These are phyloP conservation scores for Aeschynomene evenia DNA, from an alignment of 306 rosid species.

Conservation along the genomic window DNA sequence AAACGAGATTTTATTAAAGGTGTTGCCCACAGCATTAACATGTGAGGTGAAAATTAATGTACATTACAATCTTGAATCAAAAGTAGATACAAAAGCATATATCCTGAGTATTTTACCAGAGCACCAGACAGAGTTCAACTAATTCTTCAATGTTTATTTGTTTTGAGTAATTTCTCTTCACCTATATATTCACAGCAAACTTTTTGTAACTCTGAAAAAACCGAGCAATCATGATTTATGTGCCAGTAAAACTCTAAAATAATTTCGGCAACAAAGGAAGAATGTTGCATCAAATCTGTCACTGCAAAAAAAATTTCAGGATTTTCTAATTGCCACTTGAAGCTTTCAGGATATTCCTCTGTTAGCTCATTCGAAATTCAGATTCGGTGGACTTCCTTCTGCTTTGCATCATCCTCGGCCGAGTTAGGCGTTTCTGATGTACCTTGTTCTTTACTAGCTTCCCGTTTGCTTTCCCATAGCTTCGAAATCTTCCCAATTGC, in stretches of 20 bases:
- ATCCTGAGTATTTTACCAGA: not conserved
- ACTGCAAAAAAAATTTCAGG: not conserved
- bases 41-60: not conserved
- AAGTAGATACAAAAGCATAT: not conserved
- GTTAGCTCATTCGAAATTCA: not conserved
- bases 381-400: not conserved
- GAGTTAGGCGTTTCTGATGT: constrained; percentile 23
- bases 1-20: not conserved
- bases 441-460: constrained; percentile 23
- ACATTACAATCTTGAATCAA: not conserved
- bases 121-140: not conserved
- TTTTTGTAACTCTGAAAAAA: no score
- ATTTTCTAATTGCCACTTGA: not conserved
- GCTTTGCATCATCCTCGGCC: constrained; percentile 39
- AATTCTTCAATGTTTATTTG: not conserved
- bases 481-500: constrained; percentile 55
- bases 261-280: not conserved
- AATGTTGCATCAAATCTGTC: not conserved
- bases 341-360: not conserved
- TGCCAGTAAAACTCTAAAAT: not conserved
- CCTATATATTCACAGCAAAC: not conserved
- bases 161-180: not conserved
- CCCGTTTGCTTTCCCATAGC: constrained; percentile 45
- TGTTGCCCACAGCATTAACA: not conserved
- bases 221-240: not conserved